phyloP scores from a whole-genome alignment of 192 early-diverging fungal species.

The Rhizoclosmatium globosum region DNA sequence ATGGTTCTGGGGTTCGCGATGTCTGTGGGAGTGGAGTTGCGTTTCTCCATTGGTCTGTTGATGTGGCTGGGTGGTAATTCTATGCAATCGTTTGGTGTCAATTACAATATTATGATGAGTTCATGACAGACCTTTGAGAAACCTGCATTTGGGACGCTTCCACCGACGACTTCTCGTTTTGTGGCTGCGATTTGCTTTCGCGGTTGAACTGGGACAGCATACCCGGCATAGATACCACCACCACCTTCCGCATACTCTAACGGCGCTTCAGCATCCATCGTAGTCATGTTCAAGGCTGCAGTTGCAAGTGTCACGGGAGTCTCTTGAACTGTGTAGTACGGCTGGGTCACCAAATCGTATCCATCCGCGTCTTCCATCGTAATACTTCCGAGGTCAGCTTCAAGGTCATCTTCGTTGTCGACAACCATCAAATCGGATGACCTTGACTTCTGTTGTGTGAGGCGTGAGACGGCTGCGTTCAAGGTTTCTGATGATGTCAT shows the following conservation, averaged over 20 bases:
- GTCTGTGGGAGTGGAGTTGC: background rate
- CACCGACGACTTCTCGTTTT: slow-evolving; percentile 22
- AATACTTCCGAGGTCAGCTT: slow-evolving; percentile 11
- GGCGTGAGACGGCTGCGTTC: background rate
- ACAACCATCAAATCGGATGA: slow-evolving; percentile 18
- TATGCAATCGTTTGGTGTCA: background rate
- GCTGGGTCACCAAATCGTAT: background rate
- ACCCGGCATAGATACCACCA: slow-evolving; percentile 27
- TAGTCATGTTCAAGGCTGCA: slow-evolving; percentile 33
- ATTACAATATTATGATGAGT: background rate
- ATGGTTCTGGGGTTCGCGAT: background rate
- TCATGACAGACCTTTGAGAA: background rate
- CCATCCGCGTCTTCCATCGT: slow-evolving; percentile 7
- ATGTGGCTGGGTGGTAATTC: background rate
- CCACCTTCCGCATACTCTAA: slow-evolving; percentile 25
- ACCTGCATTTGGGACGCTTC: slow-evolving; percentile 15
- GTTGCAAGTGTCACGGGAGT: slow-evolving; percentile 23
- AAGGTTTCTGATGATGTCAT: slow-evolving; percentile 6
- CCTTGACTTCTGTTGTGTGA: background rate
- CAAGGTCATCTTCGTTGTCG: slow-evolving; percentile 22
- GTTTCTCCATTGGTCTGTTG: slow-evolving; percentile 10
- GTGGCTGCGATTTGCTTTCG: slow-evolving; percentile 30
- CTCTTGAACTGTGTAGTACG: background rate
- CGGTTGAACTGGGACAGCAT: slow-evolving; percentile 24
- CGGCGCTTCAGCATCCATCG: slow-evolving; percentile 14